A percentile compares a stretch with the other conserved stretches of the same genome.
Evolutionary conservation across 257 asterid species (phyloP).

Genomic region (Coffea canephora): DNA sequence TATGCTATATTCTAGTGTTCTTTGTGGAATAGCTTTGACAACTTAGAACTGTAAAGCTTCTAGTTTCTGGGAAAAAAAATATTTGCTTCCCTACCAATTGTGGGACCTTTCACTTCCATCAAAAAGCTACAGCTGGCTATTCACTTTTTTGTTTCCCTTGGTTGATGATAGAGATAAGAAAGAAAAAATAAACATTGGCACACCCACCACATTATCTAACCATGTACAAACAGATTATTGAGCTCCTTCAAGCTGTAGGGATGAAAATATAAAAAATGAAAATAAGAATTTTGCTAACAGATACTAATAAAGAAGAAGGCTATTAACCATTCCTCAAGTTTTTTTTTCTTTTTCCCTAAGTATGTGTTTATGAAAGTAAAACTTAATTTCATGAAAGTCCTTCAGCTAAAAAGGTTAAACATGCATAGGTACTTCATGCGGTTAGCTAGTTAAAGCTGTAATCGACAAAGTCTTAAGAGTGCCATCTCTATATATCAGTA

Average conservation of each 20-base stretch:
- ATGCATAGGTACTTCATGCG: neutral
- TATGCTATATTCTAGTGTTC: neutral
- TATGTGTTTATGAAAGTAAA: neutral
- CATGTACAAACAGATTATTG: neutral
- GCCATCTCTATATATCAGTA: neutral
- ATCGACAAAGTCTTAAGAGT: neutral
- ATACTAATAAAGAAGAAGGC: neutral
- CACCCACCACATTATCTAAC: neutral
- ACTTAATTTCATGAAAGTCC: neutral
- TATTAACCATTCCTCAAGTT: neutral
- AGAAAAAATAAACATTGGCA: neutral
- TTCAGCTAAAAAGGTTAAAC: neutral
- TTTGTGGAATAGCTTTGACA: neutral
- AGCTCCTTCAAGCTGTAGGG: neutral
- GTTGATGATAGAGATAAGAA: neutral
- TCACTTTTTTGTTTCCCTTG: neutral
- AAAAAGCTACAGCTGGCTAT: neutral
- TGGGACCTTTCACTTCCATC: neutral
- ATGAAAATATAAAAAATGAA: too few relatives aligned
- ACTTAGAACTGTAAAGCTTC: neutral
- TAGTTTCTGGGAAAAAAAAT: too few relatives aligned
- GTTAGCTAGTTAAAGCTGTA: too few relatives aligned
- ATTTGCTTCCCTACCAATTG: neutral
- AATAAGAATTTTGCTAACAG: neutral
- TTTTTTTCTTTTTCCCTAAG: neutral